phyloP scores from a whole-genome alignment of 805 yeast genomes.

The Ogataea philodendri region DNA sequence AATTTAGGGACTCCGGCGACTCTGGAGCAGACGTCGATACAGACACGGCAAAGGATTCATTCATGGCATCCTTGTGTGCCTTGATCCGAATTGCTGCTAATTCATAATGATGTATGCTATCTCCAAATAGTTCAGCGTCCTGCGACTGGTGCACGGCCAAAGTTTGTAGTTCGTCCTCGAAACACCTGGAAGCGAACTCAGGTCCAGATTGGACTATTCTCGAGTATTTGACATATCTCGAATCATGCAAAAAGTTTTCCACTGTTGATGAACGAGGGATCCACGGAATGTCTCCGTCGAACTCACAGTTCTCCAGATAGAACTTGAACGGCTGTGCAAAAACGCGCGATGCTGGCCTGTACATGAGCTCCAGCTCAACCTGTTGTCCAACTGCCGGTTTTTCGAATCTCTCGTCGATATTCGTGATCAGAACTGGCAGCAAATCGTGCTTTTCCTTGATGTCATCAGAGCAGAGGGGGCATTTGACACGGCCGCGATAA shows the following conservation, averaged over 20 bases:
- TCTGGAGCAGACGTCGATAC: conserved; percentile 5
- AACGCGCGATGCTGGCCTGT: conserved; percentile 35
- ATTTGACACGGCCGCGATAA: conserved; percentile 57
- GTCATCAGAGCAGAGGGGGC: conserved; percentile 75
- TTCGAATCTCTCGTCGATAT: conserved; percentile 53
- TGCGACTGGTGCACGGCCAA: conserved; percentile 51
- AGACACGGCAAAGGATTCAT: conserved; percentile 30
- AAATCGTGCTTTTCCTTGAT: conserved; percentile 53
- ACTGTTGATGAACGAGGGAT: conserved; percentile 30
- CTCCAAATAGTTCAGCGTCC: conserved; percentile 60
- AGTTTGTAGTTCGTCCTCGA: conserved; percentile 55
- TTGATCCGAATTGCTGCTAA: conserved; percentile 58
- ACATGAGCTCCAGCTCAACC: conserved; percentile 64
- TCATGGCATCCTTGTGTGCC: conserved; percentile 40
- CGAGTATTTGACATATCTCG: conserved; percentile 47
- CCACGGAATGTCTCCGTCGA: conserved; percentile 55
- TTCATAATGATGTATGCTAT: conserved; percentile 51
- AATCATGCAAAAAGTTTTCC: conserved; percentile 21
- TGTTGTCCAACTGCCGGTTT: conserved; percentile 57
- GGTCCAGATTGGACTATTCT: conserved; percentile 69
- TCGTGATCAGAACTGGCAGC: conserved; percentile 60
- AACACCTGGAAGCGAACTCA: conserved; percentile 51
- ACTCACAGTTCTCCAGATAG: conserved; percentile 24
- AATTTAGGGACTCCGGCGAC: conserved; percentile 1
- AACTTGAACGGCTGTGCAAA: conserved; percentile 34